Base-by-base conservation (phyloP, 2,329 filamentous ascomycete genomes). In the Trichoderma afroharzianum region DNA sequence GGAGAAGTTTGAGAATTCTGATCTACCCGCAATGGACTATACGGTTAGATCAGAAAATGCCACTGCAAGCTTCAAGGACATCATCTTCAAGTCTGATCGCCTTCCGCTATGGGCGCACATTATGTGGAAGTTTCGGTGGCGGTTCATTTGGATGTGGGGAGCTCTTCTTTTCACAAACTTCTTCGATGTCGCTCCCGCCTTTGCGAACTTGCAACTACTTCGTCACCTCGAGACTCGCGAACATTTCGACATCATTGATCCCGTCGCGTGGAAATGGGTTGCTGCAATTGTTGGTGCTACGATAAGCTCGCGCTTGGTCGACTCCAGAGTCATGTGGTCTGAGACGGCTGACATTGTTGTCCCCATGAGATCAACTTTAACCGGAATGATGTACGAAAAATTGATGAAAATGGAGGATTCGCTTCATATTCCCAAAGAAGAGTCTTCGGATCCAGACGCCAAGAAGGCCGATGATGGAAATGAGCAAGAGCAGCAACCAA, bases 281-380 rank as follows among this genome's bases (percentile, higher is more conserved):
- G 66, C 26, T n/a, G 66, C 66, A 18, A 68, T 68, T 50, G 66
- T 68, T 15, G 39, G 24, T 15, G 66, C 66, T 33, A 68, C 66
- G 14, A 68, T 68, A 14, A 68, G 66, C 39, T 68, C 66, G 12
- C 66, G 66, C 18, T 32, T 68, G 14, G 66, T 68, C 15, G 66
- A 68, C 7, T 68, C 66, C 33, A 68, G 66, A 68, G 66, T 68
- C 28, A 68, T 68, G 66, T 68, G 66, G 66, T 61, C 55, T 2
- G 55, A 50, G 55, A 68, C 59, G 55, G 66, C 66, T 28, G 66
- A 68, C 12, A 68, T 61, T 26, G 66, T 68, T 12, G 58, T 68
- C 7, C 66, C 66, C 7, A 15, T 68, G 36, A 50, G 66, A 61
- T 68, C 66, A 47, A 68, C 53, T 47, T 61, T 68, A 21, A 68